Evolutionary conservation across 2,329 filamentous ascomycete genomes (phyloP), one percentile per base, ranked within the genome.

Genomic region (Phialocephala subalpina): DNA sequence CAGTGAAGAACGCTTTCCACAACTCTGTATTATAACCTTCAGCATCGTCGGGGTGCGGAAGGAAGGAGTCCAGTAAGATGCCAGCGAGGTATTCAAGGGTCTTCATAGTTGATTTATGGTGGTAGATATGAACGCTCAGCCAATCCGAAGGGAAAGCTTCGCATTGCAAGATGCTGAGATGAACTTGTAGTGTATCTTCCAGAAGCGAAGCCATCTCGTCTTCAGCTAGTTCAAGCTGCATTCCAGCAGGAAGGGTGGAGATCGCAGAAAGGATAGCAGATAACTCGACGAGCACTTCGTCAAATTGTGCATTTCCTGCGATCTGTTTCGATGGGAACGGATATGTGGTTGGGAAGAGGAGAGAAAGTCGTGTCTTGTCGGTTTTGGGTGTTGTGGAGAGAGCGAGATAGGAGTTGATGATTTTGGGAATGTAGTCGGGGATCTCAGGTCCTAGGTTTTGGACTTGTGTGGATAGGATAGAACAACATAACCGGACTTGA

Each of bases 1-100:
- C 95, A 20, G 90, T 91, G 76, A 99, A 97, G 81, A 97, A 97
- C 36, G 91, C 84, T 70, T 95, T 94, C 96, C 96, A 99, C 14
- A 98, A 82, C 64, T 97, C 92, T 12, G 93, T 97, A 75, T 97
- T 94, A 78, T 98, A 99, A 12, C 62, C 68, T 60, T 76, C 76
- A 74, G 97, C 95, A 71, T 97, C 93, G 70, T 98, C 96, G 0
- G 95, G 93, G 52, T 95, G 85, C 0, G 97, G 96, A 1, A 99
- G 82, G 75, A 95, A 95, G 0, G 87, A 90, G 42, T 95, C 90
- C n/a, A 94, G 85, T 66, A 99, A 81, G 12, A 97, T 90, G 55
- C 87, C 84, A 9, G 91, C 91, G 9, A 98, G 82, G 72, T 96
- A 93, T 74, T 97, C 92, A 38, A 99, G 82, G 8, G 91, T 93